A percentile compares a stretch with the other conserved stretches of the same genome.
Conservation (phyloP, 2,329 filamentous ascomycete species). For the Diaporthe humulicola region DNA sequence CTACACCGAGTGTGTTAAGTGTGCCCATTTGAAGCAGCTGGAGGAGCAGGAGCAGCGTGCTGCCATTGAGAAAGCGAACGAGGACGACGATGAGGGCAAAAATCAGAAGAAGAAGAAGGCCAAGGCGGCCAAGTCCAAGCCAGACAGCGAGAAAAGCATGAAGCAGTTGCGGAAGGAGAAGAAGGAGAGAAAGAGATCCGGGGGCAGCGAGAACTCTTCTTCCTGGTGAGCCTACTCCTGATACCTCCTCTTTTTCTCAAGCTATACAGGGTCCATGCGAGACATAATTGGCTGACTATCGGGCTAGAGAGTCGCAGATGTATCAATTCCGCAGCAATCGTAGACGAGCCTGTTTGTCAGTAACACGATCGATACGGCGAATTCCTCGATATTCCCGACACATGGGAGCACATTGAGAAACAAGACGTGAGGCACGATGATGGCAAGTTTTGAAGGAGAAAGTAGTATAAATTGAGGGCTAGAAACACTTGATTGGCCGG, state of each 20-base stretch:
- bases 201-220: background rate
- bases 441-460: too few species aligned
- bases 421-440: too few species aligned
- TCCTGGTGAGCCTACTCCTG: background rate
- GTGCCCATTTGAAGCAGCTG: background rate
- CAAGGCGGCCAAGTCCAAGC: constrained; percentile 14
- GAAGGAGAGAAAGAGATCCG: background rate
- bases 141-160: background rate
- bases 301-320: background rate
- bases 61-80: constrained; percentile 27
- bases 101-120: constrained; percentile 25
- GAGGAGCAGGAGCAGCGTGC: constrained; percentile 1
- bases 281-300: background rate
- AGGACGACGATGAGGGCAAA: constrained; percentile 38
- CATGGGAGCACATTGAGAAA: background rate
- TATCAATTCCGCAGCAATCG: background rate
- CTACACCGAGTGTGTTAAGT: constrained; percentile 21
- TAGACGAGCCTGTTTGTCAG: background rate
- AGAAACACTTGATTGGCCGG: background rate
- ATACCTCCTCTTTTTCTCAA: accelerated
- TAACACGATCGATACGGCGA: background rate
- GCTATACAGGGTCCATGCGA: accelerated
- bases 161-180: constrained; percentile 22
- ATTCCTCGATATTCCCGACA: too few species aligned
- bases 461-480: background rate